phyloP scores from a whole-genome alignment of 2,329 filamentous ascomycete genomes.

The Chaetoscypha palmicola region DNA sequence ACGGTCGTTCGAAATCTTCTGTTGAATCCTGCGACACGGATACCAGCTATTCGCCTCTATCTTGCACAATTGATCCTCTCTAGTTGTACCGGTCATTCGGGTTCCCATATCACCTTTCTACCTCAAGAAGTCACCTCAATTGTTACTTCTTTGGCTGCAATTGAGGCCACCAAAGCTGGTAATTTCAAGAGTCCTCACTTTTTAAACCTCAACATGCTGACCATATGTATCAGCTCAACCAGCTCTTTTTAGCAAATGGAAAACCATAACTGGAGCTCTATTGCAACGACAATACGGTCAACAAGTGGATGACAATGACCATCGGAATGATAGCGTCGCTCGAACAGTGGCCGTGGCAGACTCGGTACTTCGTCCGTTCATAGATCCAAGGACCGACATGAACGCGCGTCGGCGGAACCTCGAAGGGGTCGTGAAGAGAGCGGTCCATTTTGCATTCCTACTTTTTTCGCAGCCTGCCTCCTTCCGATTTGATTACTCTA shows the following conservation, averaged over 20 bases:
- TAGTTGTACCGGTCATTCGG: slow-evolving; percentile 4
- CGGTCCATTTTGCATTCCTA: slow-evolving; percentile 15
- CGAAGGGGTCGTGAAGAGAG: slow-evolving; percentile 12
- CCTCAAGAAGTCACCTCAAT: slow-evolving; percentile 9
- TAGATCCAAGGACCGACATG: slow-evolving; percentile 1
- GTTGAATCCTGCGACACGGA: slow-evolving; percentile 9
- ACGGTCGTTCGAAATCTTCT: slow-evolving; percentile 6
- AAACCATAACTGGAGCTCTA: slow-evolving; percentile 13
- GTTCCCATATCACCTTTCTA: slow-evolving; percentile 6
- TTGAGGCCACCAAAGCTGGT: slow-evolving; percentile 1
- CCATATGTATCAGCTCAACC: slow-evolving; percentile 6
- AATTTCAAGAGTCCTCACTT: slow-evolving; percentile 1
- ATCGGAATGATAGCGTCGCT: slow-evolving; percentile 4
- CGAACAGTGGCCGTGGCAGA: slow-evolving; percentile 7
- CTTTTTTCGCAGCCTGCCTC: slow-evolving; percentile 16
- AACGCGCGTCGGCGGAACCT: slow-evolving; percentile 10
- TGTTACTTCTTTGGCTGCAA: neutral
- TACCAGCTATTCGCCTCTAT: slow-evolving; percentile 8
- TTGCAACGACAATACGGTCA: slow-evolving; percentile 12
- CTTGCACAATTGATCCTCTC: slow-evolving; percentile 13
- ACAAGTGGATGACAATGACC: slow-evolving; percentile 6
- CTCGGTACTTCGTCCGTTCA: slow-evolving; percentile 11
- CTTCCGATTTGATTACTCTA: slow-evolving; percentile 6
- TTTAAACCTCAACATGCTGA: too few relatives aligned
- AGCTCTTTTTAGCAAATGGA: slow-evolving; percentile 17